Evolutionary conservation across 2,329 filamentous ascomycete genomes (phyloP).

Genomic region (Stagonosporopsis cucurbitacearum): DNA sequence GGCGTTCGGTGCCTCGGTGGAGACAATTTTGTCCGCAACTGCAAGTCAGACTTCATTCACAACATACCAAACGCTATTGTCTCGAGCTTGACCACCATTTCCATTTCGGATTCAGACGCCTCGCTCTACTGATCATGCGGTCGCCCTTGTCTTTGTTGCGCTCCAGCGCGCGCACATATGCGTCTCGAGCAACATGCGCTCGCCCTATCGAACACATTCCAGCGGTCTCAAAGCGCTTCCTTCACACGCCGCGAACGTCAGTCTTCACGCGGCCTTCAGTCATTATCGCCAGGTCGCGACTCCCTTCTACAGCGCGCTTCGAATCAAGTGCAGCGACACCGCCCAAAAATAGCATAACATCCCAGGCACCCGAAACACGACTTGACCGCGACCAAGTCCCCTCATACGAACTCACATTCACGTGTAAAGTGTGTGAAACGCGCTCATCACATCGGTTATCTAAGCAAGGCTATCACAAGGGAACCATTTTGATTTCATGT

Average conservation of each 20-base stretch:
- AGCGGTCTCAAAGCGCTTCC: conserved; percentile 30
- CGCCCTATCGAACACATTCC: conserved; percentile 33
- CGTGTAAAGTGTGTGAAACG: conserved; percentile 82
- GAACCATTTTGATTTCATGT: conserved; percentile 87
- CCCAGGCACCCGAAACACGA: conserved; percentile 43
- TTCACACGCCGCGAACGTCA: conserved; percentile 41
- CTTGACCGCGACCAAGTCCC: conserved; percentile 58
- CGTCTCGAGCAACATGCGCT: conserved; percentile 23
- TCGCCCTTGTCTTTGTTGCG: conserved; percentile 33
- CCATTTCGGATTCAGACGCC: background rate
- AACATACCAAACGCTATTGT: background rate
- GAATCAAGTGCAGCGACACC: conserved; percentile 36
- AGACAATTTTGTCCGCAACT: conserved; percentile 16
- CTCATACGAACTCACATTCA: conserved; percentile 88
- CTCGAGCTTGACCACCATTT: background rate
- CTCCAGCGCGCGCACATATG: conserved; percentile 26
- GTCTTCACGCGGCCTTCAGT: conserved; percentile 25
- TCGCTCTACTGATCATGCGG: conserved; percentile 27
- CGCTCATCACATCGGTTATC: conserved; percentile 86
- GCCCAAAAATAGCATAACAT: conserved; percentile 31
- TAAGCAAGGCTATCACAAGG: conserved; percentile 94
- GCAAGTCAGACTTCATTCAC: conserved; percentile 3
- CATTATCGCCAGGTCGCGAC: conserved; percentile 15
- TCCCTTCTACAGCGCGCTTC: conserved; percentile 28
- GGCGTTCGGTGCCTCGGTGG: conserved; percentile 16